Percentiles rank a stretch among this genome's conserved stretches.
Evolutionary conservation across 768 basidiomycete genomes (phyloP).

Genomic region (Pulveroboletus ravenelii): DNA sequence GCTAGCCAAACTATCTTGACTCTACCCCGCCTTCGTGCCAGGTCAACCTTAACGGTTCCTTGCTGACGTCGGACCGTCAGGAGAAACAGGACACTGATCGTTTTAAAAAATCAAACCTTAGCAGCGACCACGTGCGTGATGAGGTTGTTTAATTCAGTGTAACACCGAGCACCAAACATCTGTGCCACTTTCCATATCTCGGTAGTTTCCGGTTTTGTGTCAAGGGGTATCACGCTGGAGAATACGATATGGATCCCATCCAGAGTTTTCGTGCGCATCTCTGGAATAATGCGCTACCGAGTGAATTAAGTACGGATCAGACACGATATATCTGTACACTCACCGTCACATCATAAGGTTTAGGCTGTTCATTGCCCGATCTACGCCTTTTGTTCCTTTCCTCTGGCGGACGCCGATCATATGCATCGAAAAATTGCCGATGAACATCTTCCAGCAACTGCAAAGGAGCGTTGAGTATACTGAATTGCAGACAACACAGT

Average conservation of each 20-base stretch:
- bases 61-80: constrained; percentile 41
- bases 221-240: constrained; percentile 93
- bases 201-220: constrained; percentile 68
- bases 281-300: constrained; percentile 76
- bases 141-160: constrained; percentile 56
- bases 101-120: constrained; percentile 48
- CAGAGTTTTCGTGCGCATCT: constrained; percentile 71
- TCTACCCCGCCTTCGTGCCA: constrained; percentile 68
- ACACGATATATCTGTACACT: constrained; percentile 20
- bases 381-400: constrained; percentile 28
- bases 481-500: not conserved
- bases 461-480: not conserved
- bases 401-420: constrained; percentile 41
- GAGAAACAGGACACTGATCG: constrained; percentile 1
- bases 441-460: constrained; percentile 86
- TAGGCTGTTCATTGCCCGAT: constrained; percentile 25
- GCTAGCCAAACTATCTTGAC: constrained; percentile 82
- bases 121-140: constrained; percentile 92
- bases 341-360: constrained; percentile 75
- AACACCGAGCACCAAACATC: constrained; percentile 84
- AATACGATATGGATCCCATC: constrained; percentile 80
- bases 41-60: constrained; percentile 88
- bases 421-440: constrained; percentile 64
- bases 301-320: not conserved
- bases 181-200: constrained; percentile 84